phyloP scores from a whole-genome alignment of 2,329 filamentous ascomycete species.

The Sordariomycetes sp. region DNA sequence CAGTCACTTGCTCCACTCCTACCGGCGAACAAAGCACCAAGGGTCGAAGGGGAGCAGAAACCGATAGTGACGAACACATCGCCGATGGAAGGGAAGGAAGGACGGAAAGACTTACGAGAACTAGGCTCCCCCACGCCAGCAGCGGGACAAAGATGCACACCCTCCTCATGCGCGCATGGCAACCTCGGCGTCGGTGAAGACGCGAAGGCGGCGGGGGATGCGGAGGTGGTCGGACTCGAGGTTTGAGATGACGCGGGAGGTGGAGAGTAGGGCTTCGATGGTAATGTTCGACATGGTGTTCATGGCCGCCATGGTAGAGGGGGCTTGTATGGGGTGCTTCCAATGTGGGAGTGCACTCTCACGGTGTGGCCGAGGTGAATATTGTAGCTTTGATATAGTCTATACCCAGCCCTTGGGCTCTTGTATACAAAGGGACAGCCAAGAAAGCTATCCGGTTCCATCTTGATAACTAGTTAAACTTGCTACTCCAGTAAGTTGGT shows the following conservation, averaged over 20 bases:
- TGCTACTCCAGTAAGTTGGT: too few relatives aligned
- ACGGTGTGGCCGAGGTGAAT: too few relatives aligned
- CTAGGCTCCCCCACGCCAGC: background rate
- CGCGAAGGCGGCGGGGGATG: background rate
- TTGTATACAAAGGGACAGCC: too few relatives aligned
- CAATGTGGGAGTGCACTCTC: background rate
- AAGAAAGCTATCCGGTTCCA: too few relatives aligned
- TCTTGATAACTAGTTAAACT: too few relatives aligned
- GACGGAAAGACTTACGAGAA: background rate
- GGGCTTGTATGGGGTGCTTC: background rate
- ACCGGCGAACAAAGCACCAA: too few relatives aligned
- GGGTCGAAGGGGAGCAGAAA: too few relatives aligned
- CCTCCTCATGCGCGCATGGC: background rate
- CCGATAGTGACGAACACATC: too few relatives aligned
- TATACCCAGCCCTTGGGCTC: too few relatives aligned
- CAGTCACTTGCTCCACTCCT: background rate
- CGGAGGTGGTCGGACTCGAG: background rate
- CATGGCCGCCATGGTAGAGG: background rate
- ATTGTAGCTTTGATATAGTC: too few relatives aligned
- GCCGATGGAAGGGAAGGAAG: background rate
- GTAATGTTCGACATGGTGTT: background rate
- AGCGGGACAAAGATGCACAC: background rate
- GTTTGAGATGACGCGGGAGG: background rate
- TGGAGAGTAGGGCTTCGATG: background rate
- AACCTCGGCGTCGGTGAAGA: background rate